A percentile compares a stretch with the other conserved stretches of the same genome.
Conservation (phyloP, 2,329 filamentous ascomycete genomes). For the Dactylella cylindrospora region DNA sequence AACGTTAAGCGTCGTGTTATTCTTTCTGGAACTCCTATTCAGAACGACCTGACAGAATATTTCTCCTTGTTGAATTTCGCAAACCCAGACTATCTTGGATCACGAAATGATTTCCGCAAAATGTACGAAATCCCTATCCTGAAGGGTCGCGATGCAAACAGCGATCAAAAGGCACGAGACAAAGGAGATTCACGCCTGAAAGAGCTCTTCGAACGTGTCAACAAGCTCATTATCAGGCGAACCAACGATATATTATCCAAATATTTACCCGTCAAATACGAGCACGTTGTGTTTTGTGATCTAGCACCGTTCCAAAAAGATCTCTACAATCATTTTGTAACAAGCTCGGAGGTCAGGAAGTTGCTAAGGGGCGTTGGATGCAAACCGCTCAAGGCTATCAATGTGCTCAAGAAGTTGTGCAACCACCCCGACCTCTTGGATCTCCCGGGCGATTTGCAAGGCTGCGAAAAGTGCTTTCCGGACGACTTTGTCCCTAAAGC, state of each 20-base stretch:
- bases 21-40: slow-evolving; percentile 92
- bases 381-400: slow-evolving; percentile 94
- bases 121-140: slow-evolving; percentile 91
- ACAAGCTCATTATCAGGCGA: slow-evolving; percentile 96
- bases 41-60: slow-evolving; percentile 98
- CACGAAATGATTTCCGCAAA: slow-evolving; percentile 87
- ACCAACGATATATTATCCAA: slow-evolving; percentile 98
- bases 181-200: slow-evolving; percentile 79
- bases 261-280: slow-evolving; percentile 96
- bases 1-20: slow-evolving; percentile 92
- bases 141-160: slow-evolving; percentile 84
- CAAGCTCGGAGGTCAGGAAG: slow-evolving; percentile 89
- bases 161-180: slow-evolving; percentile 76
- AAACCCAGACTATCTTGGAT: slow-evolving; percentile 88
- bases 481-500: slow-evolving; percentile 89
- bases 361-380: slow-evolving; percentile 90
- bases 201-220: slow-evolving; percentile 81
- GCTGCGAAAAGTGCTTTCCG: slow-evolving; percentile 77
- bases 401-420: slow-evolving; percentile 95
- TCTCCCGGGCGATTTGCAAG: slow-evolving; percentile 78
- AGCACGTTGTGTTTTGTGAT: slow-evolving; percentile 98
- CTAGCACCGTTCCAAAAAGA: slow-evolving; percentile 88
- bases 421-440: slow-evolving; percentile 95
- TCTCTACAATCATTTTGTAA: slow-evolving; percentile 96
- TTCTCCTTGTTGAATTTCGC: slow-evolving; percentile 95